Evolutionary conservation across 2,329 filamentous ascomycete species (phyloP).

Genomic region (Sordariomycetes sp.): DNA sequence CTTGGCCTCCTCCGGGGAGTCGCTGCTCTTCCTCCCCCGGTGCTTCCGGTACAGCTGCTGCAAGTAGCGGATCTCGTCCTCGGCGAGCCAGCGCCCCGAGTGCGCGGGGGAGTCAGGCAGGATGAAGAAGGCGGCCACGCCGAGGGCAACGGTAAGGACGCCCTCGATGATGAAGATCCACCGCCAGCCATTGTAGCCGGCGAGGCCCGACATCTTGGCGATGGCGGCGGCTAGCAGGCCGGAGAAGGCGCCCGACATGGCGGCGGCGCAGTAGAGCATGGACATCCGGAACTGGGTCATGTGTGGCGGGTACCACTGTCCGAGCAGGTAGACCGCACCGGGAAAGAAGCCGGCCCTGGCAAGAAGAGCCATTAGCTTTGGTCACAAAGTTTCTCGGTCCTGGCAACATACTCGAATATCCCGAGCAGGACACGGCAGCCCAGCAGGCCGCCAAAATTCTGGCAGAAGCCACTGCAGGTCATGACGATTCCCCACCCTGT

Average conservation of each 20-base stretch:
- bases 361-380: not conserved
- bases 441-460: slow-evolving; percentile 11
- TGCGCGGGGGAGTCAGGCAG: slow-evolving; percentile 16
- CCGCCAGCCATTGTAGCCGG: slow-evolving; percentile 26
- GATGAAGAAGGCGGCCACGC: slow-evolving; percentile 19
- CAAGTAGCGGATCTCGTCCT: not conserved
- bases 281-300: slow-evolving; percentile 17
- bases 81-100: not conserved
- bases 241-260: slow-evolving; percentile 28
- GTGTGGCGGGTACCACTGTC: slow-evolving; percentile 18
- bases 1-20: slow-evolving; percentile 2
- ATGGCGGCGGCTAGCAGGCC: slow-evolving; percentile 33
- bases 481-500: slow-evolving; percentile 14
- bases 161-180: slow-evolving; percentile 36
- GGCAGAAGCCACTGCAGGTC: slow-evolving; percentile 11
- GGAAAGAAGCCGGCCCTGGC: slow-evolving; percentile 8
- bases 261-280: slow-evolving; percentile 23
- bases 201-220: slow-evolving; percentile 19
- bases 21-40: slow-evolving; percentile 22
- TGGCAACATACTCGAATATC: slow-evolving; percentile 12
- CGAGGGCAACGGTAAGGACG: slow-evolving; percentile 21
- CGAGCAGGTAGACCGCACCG: slow-evolving; percentile 17
- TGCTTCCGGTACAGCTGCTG: not conserved
- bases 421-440: slow-evolving; percentile 12
- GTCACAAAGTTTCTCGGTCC: not conserved